Conservation (phyloP, 2,329 filamentous ascomycete genomes). For the Xylaria sp. region DNA sequence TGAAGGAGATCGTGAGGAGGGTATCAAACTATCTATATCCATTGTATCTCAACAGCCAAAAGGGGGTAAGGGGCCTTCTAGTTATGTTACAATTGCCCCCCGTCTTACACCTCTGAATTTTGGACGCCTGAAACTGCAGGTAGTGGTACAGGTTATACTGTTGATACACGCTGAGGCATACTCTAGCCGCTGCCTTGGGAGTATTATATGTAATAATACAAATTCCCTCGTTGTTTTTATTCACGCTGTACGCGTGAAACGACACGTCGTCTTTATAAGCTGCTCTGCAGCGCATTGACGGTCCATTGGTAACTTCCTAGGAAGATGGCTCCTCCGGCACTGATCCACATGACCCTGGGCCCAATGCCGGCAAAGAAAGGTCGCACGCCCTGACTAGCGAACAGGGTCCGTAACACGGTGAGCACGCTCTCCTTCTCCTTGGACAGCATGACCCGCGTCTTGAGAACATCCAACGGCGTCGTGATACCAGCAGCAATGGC, state of each 20-base stretch:
- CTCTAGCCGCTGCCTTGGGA: background rate
- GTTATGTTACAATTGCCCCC: slow-evolving; percentile 17
- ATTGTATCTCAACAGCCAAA: slow-evolving; percentile 11
- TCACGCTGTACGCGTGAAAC: slow-evolving; percentile 1
- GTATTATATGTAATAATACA: background rate
- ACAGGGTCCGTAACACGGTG: slow-evolving; percentile 60
- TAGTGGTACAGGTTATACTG: slow-evolving; percentile 4
- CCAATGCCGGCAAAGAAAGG: slow-evolving; percentile 73
- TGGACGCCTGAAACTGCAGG: slow-evolving; percentile 14
- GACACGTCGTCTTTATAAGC: slow-evolving; percentile 10
- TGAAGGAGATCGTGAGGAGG: slow-evolving; percentile 17
- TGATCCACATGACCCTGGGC: slow-evolving; percentile 90
- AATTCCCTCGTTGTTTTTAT: background rate
- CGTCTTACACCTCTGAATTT: slow-evolving; percentile 2
- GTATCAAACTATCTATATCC: slow-evolving; percentile 29
- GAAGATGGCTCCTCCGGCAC: slow-evolving; percentile 89
- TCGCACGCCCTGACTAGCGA: slow-evolving; percentile 56
- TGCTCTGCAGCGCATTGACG: slow-evolving; percentile 62
- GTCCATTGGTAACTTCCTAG: slow-evolving; percentile 89
- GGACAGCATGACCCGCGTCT: slow-evolving; percentile 93
- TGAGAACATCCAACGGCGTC: slow-evolving; percentile 91
- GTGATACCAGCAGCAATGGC: slow-evolving; percentile 82
- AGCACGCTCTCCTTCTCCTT: slow-evolving; percentile 57
- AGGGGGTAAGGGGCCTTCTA: slow-evolving; percentile 6
- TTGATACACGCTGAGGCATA: slow-evolving; percentile 12